Conservation (phyloP, 257 asterid species). For the Solanum chiquidenum region DNA sequence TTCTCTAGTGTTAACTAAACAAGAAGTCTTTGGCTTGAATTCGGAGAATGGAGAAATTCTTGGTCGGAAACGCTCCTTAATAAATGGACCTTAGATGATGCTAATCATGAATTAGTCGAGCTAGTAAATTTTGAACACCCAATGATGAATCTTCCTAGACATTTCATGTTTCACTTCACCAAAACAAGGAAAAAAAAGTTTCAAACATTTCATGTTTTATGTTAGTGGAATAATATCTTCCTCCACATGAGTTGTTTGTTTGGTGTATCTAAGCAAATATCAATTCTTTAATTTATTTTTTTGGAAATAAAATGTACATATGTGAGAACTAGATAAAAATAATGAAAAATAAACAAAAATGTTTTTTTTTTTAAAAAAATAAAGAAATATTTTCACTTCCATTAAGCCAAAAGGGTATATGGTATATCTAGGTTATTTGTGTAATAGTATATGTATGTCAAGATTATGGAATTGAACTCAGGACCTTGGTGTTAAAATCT, state of each 20-base stretch:
- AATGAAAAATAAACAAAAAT: too few species aligned
- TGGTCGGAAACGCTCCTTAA: background rate
- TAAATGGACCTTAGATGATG: background rate
- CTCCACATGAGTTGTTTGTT: background rate
- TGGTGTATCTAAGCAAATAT: background rate
- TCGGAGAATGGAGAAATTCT: background rate
- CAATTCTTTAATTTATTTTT: background rate
- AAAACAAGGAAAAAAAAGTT: background rate
- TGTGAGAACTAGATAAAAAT: background rate
- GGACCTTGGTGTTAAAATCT: too few species aligned
- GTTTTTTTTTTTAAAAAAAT: too few species aligned
- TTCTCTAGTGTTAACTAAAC: background rate
- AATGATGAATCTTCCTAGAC: background rate
- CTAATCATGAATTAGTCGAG: too few species aligned
- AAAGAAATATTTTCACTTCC: too few species aligned
- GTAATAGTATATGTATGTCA: too few species aligned
- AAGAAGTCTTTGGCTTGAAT: background rate
- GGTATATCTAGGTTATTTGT: too few species aligned
- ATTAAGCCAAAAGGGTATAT: too few species aligned
- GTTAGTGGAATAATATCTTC: background rate
- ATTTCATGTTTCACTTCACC: background rate
- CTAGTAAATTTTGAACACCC: background rate
- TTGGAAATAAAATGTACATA: background rate
- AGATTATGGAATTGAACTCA: too few species aligned
- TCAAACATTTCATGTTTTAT: background rate